Percentiles rank a stretch among this genome's conserved stretches.
These are phyloP conservation scores for Triticum urartu DNA, from an alignment of 176 grass and related monocot species.

Conservation along the genomic window DNA sequence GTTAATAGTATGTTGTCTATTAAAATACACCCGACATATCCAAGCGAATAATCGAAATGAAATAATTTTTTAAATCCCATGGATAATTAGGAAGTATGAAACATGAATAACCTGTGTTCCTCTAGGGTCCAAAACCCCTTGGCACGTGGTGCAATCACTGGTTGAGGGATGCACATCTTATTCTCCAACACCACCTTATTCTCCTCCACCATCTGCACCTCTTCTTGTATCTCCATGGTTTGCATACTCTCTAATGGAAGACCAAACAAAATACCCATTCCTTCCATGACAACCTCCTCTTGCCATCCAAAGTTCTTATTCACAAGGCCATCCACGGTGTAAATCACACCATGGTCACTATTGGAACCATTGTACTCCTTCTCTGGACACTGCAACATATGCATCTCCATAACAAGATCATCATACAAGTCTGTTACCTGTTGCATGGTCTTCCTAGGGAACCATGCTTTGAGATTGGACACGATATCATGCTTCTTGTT, in stretches of 20 bases:
- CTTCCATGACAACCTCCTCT: background rate
- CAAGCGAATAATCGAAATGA: too few relatives aligned
- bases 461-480: background rate
- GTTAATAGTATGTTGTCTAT: background rate
- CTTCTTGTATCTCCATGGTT: background rate
- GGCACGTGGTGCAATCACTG: too few relatives aligned
- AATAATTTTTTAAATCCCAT: background rate
- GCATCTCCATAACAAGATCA: background rate
- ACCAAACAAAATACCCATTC: background rate
- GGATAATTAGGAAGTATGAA: background rate
- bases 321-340: too few relatives aligned
- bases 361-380: too few relatives aligned
- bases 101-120: slow-evolving; percentile 24
- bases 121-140: background rate
- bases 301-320: background rate
- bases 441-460: background rate
- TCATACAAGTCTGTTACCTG: slow-evolving; percentile 27
- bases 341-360: too few relatives aligned
- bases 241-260: background rate
- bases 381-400: too few relatives aligned
- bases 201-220: background rate
- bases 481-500: background rate
- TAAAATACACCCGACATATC: too few relatives aligned
- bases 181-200: background rate
- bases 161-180: background rate